Evolutionary conservation across 495 filamentous ascomycete genomes (phyloP).

Genomic region (Copromyces sp.): DNA sequence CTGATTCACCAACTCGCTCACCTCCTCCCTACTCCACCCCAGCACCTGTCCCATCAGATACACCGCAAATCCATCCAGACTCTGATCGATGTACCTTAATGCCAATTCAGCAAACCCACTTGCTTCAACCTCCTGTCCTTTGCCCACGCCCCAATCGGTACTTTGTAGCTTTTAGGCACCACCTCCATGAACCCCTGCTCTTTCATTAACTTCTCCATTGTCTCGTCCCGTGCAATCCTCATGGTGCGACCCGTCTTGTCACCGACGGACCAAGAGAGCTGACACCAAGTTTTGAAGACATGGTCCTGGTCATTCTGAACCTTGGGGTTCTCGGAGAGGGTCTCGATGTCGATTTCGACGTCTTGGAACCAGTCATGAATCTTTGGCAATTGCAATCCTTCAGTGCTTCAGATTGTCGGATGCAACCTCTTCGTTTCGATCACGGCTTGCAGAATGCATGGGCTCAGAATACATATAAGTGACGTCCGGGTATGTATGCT

Average conservation of each 20-base stretch:
- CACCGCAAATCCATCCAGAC: conserved; percentile 6
- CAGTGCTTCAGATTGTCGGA: not conserved
- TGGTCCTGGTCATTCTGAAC: not conserved
- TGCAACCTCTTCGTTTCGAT: not conserved
- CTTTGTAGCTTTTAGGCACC: not conserved
- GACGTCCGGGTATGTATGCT: too few species aligned
- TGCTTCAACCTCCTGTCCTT: conserved; percentile 8
- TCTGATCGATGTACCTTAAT: conserved; percentile 2
- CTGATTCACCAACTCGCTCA: not conserved
- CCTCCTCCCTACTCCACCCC: conserved; percentile 3
- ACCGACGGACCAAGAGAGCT: conserved; percentile 3
- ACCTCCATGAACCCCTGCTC: conserved; percentile 4
- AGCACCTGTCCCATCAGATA: conserved; percentile 2
- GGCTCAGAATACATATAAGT: too few species aligned
- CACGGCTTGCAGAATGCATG: too few species aligned
- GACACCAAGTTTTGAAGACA: conserved; percentile 4
- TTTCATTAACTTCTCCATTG: not conserved
- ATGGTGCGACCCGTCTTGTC: conserved; percentile 3
- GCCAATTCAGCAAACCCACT: not conserved
- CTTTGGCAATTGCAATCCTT: not conserved
- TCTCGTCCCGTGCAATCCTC: not conserved
- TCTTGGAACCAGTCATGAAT: not conserved
- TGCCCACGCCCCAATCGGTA: conserved; percentile 9
- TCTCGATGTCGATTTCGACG: conserved; percentile 6
- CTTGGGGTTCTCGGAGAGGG: not conserved